A percentile compares a stretch with the other conserved stretches of the same genome.
Conservation (phyloP, 1,284 basidiomycete species). For the Pseudozyma pruni region DNA sequence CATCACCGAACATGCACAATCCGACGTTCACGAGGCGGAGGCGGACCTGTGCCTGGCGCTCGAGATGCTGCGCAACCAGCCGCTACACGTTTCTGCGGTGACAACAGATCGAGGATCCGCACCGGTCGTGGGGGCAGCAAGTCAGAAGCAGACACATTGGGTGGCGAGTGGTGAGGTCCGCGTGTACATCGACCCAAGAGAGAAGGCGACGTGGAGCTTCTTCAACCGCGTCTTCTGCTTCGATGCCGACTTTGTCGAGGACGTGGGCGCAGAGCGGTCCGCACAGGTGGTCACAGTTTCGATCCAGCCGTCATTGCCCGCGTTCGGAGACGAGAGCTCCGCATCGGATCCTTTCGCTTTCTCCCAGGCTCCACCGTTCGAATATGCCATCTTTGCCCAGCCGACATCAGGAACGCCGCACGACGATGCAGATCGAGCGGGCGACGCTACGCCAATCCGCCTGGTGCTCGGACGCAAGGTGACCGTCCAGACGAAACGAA, state of each 20-base stretch:
- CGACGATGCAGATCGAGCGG: conserved; percentile 1
- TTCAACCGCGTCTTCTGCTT: conserved; percentile 59
- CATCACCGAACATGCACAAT: not conserved
- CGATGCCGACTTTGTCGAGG: conserved; percentile 36
- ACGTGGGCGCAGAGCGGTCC: conserved; percentile 16
- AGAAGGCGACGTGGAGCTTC: conserved; percentile 48
- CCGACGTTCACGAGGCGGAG: conserved; percentile 37
- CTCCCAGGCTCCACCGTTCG: conserved; percentile 14
- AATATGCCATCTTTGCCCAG: conserved; percentile 48
- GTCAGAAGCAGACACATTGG: conserved; percentile 25
- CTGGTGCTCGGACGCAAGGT: conserved; percentile 41
- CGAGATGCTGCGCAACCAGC: conserved; percentile 64
- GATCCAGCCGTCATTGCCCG: conserved; percentile 21
- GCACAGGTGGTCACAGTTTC: conserved; percentile 30
- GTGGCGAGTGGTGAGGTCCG: conserved; percentile 41
- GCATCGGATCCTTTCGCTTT: conserved; percentile 21
- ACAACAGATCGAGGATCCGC: conserved; percentile 14
- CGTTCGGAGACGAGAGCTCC: not conserved
- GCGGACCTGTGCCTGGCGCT: conserved; percentile 62
- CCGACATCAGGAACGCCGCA: not conserved
- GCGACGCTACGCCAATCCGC: conserved; percentile 15
- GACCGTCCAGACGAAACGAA: conserved; percentile 9
- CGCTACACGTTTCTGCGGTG: conserved; percentile 40
- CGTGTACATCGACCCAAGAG: conserved; percentile 50
- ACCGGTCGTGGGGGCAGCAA: not conserved